A percentile compares a stretch with the other conserved stretches of the same genome.
Conservation (phyloP, 2,329 filamentous ascomycete species). For the Penicillium sp. region DNA sequence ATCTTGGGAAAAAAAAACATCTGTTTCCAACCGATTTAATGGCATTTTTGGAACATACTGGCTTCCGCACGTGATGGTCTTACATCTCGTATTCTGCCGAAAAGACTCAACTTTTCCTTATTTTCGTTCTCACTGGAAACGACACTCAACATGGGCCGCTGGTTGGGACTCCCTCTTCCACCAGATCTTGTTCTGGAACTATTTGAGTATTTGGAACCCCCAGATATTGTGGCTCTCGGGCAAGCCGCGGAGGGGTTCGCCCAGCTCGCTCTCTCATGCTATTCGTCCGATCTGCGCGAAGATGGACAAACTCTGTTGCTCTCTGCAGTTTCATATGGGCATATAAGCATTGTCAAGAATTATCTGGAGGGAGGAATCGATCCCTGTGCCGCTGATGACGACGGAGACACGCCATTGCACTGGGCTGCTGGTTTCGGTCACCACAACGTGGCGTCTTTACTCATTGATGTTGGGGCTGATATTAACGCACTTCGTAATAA, state of each 20-base stretch:
- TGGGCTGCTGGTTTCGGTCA: not conserved
- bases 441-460: not conserved
- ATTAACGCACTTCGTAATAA: not conserved
- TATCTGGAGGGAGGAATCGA: conserved; percentile 1
- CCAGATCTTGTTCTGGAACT: conserved; percentile 2
- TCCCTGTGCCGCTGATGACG: not conserved
- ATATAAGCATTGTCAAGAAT: conserved; percentile 1
- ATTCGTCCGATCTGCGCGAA: conserved; percentile 1
- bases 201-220: conserved; percentile 2
- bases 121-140: not conserved
- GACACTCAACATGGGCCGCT: conserved; percentile 1
- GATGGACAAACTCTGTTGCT: conserved; percentile 2
- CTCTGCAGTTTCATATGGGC: conserved; percentile 1
- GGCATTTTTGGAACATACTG: not conserved
- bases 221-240: conserved; percentile 2
- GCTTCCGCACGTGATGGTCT: not conserved
- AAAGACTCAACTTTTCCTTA: conserved; percentile 1
- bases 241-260: conserved; percentile 3
- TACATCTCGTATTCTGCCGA: conserved; percentile 1
- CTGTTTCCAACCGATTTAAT: not conserved
- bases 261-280: not conserved
- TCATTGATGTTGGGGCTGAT: not conserved
- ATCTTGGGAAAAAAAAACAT: not conserved
- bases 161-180: conserved; percentile 1
- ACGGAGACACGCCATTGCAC: conserved; percentile 2